Percentiles rank a stretch among this genome's conserved stretches.
phyloP scores from a whole-genome alignment of 192 early-diverging fungal species.

The Coemansia sp. region DNA sequence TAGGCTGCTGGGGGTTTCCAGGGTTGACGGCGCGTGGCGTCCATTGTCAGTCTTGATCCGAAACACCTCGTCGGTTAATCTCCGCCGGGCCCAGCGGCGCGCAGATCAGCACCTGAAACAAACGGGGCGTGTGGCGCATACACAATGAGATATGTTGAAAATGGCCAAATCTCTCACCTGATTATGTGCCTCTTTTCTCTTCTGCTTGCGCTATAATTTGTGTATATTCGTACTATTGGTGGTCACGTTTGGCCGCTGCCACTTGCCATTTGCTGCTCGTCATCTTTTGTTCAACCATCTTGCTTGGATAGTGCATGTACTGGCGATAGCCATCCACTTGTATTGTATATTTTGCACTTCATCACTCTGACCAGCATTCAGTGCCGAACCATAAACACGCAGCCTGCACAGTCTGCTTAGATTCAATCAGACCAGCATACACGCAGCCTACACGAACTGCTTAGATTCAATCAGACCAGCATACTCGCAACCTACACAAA shows the following conservation, averaged over 20 bases:
- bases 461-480: neutral
- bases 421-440: neutral
- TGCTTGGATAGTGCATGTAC: too few species aligned
- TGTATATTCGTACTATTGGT: neutral
- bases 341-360: neutral
- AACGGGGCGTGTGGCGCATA: slow-evolving; percentile 3
- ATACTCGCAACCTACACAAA: neutral
- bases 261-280: neutral
- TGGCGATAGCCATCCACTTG: too few species aligned
- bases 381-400: too few species aligned
- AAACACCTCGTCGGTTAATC: slow-evolving; percentile 3
- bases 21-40: neutral
- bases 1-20: neutral
- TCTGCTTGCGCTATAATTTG: slow-evolving; percentile 1
- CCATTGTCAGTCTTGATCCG: slow-evolving; percentile 8
- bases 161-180: slow-evolving; percentile 6
- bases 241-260: neutral
- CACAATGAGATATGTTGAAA: neutral
- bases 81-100: slow-evolving; percentile 5
- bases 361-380: neutral
- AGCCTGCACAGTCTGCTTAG: too few species aligned
- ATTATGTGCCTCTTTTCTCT: neutral
- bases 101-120: slow-evolving; percentile 5
- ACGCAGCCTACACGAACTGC: neutral
- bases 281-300: too few species aligned